Conservation (phyloP, 1,284 basidiomycete species). For the Boletus albobrunnescens region DNA sequence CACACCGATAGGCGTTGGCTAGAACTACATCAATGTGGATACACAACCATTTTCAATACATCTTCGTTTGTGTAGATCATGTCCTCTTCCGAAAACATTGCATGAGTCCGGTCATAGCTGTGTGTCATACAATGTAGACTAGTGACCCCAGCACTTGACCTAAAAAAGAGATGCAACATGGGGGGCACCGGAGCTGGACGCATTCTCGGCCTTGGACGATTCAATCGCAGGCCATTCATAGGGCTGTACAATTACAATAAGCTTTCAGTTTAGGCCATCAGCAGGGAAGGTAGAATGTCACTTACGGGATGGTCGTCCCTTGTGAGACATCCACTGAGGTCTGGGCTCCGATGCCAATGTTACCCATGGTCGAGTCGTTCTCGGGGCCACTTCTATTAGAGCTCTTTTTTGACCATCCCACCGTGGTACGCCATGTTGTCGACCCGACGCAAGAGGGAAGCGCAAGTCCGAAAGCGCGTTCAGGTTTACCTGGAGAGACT, state of each 20-base stretch:
- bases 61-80: no score
- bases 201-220: slow-evolving; percentile 47
- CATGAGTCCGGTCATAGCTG: no score
- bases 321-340: slow-evolving; percentile 29
- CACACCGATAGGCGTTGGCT: no score
- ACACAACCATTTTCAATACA: no score
- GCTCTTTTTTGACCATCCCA: slow-evolving; percentile 62
- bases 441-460: slow-evolving; percentile 53
- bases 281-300: slow-evolving; percentile 12
- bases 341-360: slow-evolving; percentile 1
- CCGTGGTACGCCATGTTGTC: slow-evolving; percentile 48
- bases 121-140: no score
- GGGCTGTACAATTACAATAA: slow-evolving; percentile 39
- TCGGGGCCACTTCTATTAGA: slow-evolving; percentile 40
- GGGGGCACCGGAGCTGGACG: slow-evolving; percentile 26
- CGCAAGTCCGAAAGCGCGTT: slow-evolving; percentile 39
- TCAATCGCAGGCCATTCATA: slow-evolving; percentile 58
- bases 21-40: no score
- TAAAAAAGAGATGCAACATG: no score
- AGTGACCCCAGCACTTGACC: no score
- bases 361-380: slow-evolving; percentile 35
- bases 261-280: background rate
- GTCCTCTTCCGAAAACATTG: no score
- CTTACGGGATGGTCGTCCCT: slow-evolving; percentile 53
- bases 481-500: slow-evolving; percentile 27